Evolutionary conservation across 2,329 filamentous ascomycete species (phyloP).

Genomic region (Didymosphaeria variabile): DNA sequence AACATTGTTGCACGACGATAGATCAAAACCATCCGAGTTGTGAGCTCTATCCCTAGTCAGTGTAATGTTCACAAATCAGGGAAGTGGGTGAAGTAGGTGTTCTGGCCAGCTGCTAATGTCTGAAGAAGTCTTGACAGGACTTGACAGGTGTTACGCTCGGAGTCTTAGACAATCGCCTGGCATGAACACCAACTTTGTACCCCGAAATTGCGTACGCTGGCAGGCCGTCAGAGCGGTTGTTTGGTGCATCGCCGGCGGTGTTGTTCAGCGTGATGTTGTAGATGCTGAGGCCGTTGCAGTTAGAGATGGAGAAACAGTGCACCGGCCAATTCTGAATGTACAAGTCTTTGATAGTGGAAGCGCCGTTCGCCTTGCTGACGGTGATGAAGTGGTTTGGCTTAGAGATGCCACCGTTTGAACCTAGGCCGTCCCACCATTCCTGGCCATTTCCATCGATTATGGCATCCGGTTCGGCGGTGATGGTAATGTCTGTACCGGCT

Average conservation of each 20-base stretch:
- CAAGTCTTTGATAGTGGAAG: slow-evolving; percentile 52
- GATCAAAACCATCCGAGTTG: slow-evolving; percentile 66
- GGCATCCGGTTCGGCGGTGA: slow-evolving; percentile 52
- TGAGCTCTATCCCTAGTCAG: too few relatives aligned
- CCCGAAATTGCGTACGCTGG: too few relatives aligned
- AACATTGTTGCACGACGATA: slow-evolving; percentile 54
- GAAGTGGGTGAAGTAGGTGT: too few relatives aligned
- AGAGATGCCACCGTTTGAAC: slow-evolving; percentile 56
- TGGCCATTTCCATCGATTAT: slow-evolving; percentile 34
- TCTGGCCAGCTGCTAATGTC: background rate
- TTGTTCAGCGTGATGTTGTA: slow-evolving; percentile 65
- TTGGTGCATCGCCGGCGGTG: slow-evolving; percentile 58
- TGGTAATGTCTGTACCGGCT: slow-evolving; percentile 51
- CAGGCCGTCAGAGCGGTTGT: slow-evolving; percentile 37
- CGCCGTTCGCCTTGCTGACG: slow-evolving; percentile 49
- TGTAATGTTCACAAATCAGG: too few relatives aligned
- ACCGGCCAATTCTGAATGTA: slow-evolving; percentile 64
- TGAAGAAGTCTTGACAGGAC: too few relatives aligned
- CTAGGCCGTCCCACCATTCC: slow-evolving; percentile 43
- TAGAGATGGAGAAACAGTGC: slow-evolving; percentile 59
- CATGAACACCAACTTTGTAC: too few relatives aligned
- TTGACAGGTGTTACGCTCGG: too few relatives aligned
- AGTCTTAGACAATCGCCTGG: too few relatives aligned
- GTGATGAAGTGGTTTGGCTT: slow-evolving; percentile 43
- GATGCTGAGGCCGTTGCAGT: slow-evolving; percentile 54